Conservation (phyloP, 495 filamentous ascomycete species). For the Rostrohypoxylon terebratum region DNA sequence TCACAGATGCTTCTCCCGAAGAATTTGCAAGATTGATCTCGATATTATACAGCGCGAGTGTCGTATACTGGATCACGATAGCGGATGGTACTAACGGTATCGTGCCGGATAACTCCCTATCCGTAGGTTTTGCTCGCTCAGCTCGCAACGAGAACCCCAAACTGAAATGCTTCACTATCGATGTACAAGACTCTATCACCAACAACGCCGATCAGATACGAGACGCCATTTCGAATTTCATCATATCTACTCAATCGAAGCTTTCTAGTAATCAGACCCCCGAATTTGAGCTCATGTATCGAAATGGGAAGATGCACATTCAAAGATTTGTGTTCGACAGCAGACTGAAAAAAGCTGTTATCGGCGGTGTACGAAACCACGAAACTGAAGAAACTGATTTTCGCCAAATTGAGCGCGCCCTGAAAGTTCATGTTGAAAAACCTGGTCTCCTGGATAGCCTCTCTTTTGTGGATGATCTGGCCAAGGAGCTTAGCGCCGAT, state of each 20-base stretch:
- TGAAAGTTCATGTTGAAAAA: background rate
- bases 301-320: conserved; percentile 1
- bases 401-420: background rate
- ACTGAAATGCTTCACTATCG: background rate
- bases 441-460: background rate
- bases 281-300: background rate
- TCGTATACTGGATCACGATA: conserved; percentile 2
- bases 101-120: background rate
- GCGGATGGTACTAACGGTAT: background rate
- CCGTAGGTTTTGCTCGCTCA: background rate
- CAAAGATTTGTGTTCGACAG: background rate
- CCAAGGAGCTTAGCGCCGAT: background rate
- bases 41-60: background rate
- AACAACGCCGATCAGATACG: background rate
- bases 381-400: background rate
- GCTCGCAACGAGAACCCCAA: background rate
- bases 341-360: background rate
- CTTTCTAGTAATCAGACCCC: background rate
- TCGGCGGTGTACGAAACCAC: background rate
- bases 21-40: background rate
- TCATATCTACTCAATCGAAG: background rate
- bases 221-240: background rate
- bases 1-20: background rate
- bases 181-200: background rate
- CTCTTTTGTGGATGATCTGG: background rate